Evolutionary conservation across 495 filamentous ascomycete genomes (phyloP), one percentile per base, ranked within the genome.

Genomic region (Diplogelasinospora grovesii): DNA sequence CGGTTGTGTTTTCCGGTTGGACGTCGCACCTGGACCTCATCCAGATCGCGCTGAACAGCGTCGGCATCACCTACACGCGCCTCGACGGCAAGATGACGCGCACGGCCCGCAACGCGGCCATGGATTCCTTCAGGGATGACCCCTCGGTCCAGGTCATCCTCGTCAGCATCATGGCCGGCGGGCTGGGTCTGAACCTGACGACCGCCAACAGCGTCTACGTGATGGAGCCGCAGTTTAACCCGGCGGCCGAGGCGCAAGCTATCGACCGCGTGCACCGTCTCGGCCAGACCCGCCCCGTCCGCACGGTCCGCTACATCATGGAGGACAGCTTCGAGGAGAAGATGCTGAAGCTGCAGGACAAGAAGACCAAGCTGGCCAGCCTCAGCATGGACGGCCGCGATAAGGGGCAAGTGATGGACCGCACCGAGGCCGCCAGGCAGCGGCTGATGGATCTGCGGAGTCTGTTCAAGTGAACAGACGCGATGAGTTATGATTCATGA

Each of bases 181-280:
- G 92, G 22, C 73, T 95, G 14, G 92, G 90, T 23, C 77, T 98
- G 22, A 98, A 98, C 53, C 70, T 98, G 16, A 95, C 88, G 0
- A 68, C 82, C 3, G 92, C 81, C 16, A 89, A 79, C 54, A 80
- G 78, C 25, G 92, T 90, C 9, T 98, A 88, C 52, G 82, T 97
- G 31, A 96, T 98, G 92, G 92, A 98, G 61, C 92, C 92, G 2
- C 88, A 96, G 50, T 98, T 87, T 59, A 98, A 98, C 58, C 92
- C 92, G 2, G 89, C 88, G 4, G 85, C 88, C 0, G 89, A 97
- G 49, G 86, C 88, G 4, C 92, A 98, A 59, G 92, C 92, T 3
- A 71, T 98, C 6, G 92, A 98, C 52, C 85, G 92, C 29, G 83
- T 98, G 18, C 92, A 98, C 57, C 82, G 92, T 13, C 72, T 98